Evolutionary conservation across 768 basidiomycete genomes (phyloP).

Genomic region (Hericium erinaceus): DNA sequence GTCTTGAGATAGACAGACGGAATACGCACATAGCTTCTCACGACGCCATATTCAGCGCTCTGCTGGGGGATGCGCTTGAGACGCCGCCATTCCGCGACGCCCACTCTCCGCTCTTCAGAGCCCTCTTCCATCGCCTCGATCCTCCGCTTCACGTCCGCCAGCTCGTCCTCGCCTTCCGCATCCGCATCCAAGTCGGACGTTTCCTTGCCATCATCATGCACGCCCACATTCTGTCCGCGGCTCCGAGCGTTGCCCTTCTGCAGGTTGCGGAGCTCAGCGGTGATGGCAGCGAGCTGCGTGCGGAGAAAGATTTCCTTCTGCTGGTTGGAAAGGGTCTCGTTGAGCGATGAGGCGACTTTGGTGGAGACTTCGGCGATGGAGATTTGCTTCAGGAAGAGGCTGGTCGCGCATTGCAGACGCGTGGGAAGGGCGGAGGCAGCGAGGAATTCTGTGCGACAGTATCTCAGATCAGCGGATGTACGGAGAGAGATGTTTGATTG

Average conservation of each 20-base stretch:
- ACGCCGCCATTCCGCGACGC: slow-evolving; percentile 74
- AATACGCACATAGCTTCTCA: slow-evolving; percentile 64
- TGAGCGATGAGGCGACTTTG: slow-evolving; percentile 73
- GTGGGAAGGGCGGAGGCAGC: slow-evolving; percentile 49
- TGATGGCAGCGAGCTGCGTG: slow-evolving; percentile 74
- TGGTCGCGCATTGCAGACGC: slow-evolving; percentile 57
- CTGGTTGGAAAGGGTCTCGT: slow-evolving; percentile 78
- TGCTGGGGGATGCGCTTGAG: slow-evolving; percentile 83
- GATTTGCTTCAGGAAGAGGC: slow-evolving; percentile 63
- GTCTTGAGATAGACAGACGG: not conserved
- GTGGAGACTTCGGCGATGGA: slow-evolving; percentile 75
- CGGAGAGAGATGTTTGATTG: not conserved
- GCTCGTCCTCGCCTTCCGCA: slow-evolving; percentile 73
- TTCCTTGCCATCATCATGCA: not conserved
- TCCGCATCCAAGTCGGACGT: slow-evolving; percentile 39
- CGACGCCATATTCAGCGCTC: slow-evolving; percentile 85
- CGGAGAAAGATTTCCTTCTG: slow-evolving; percentile 84
- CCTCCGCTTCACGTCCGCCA: slow-evolving; percentile 61
- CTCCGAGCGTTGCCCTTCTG: slow-evolving; percentile 13
- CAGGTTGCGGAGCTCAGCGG: slow-evolving; percentile 61
- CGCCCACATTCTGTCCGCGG: not conserved
- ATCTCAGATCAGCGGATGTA: not conserved
- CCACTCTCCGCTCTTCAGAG: slow-evolving; percentile 76
- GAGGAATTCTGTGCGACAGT: slow-evolving; percentile 40
- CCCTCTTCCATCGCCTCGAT: slow-evolving; percentile 68